Conservation (phyloP, 139 green algal species). For the Picochlorum sp. region DNA sequence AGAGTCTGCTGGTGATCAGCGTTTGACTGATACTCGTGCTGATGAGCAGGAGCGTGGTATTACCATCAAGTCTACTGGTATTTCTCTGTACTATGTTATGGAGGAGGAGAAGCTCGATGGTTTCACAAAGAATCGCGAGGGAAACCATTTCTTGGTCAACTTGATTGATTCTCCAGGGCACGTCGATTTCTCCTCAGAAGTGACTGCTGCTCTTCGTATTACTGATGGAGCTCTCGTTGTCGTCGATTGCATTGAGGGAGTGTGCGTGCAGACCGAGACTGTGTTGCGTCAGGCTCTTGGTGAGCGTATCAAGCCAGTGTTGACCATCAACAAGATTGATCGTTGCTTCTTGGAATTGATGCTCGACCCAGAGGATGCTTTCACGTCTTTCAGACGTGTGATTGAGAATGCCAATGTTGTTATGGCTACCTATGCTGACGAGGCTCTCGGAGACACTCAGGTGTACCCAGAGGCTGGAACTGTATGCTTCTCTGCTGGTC, state of each 20-base stretch:
- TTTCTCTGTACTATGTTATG: constrained; percentile 98
- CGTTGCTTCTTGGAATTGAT: constrained; percentile 98
- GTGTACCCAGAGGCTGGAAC: constrained; percentile 96
- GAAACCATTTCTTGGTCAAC: constrained; percentile 96
- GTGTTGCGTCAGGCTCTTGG: constrained; percentile 93
- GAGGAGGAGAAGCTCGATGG: constrained; percentile 65
- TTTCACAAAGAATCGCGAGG: constrained; percentile 62
- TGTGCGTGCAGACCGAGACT: constrained; percentile 99
- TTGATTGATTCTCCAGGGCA: constrained; percentile 98
- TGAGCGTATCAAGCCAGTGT: constrained; percentile 95
- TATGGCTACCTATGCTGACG: constrained; percentile 97
- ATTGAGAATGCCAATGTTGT: constrained; percentile 99
- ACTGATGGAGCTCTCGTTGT: constrained; percentile 98
- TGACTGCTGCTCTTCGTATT: constrained; percentile 97
- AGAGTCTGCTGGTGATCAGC: constrained; percentile 83
- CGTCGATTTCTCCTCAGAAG: constrained; percentile 99
- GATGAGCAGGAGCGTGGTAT: constrained; percentile 99
- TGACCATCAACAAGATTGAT: constrained; percentile 99
- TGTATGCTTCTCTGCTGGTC: constrained; percentile 95
- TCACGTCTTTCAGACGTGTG: constrained; percentile 85
- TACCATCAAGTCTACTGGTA: constrained; percentile 99
- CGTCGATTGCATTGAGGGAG: constrained; percentile 98
- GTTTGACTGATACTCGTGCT: constrained; percentile 90
- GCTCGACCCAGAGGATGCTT: constrained; percentile 92
- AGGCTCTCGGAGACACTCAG: constrained; percentile 89